Evolutionary conservation across 75 land plant genomes (phyloP).

Genomic region (Cunninghamia lanceolata): DNA sequence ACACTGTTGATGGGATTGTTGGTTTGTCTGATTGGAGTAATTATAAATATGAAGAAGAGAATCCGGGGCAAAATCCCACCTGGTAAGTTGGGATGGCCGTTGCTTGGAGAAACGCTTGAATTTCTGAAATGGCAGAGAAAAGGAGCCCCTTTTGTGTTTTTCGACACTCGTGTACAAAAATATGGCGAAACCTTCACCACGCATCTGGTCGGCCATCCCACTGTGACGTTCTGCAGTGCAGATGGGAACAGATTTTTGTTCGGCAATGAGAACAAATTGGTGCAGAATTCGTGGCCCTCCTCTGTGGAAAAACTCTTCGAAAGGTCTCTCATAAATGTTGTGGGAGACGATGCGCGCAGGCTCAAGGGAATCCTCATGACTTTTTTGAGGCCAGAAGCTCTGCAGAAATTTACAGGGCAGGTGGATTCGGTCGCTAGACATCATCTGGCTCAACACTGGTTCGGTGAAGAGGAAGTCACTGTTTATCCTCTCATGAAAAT

Average conservation of each 20-base stretch:
- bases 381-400: too few relatives aligned
- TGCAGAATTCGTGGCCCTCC: slow-evolving; percentile 19
- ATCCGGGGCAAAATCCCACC: slow-evolving; percentile 30
- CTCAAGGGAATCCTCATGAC: not conserved
- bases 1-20: not conserved
- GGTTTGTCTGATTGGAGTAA: not conserved
- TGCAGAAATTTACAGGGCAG: slow-evolving; percentile 10
- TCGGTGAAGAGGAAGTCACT: slow-evolving; percentile 13
- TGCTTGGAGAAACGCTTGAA: slow-evolving; percentile 52
- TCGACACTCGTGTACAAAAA: slow-evolving; percentile 15
- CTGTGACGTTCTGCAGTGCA: slow-evolving; percentile 18
- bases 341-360: not conserved
- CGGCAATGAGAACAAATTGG: slow-evolving; percentile 30
- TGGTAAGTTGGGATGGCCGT: slow-evolving; percentile 49
- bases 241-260: slow-evolving; percentile 34
- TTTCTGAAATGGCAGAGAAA: slow-evolving; percentile 21
- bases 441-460: slow-evolving; percentile 15
- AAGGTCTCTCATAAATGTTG: not conserved
- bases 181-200: slow-evolving; percentile 29
- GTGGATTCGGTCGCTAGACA: slow-evolving; percentile 15
- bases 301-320: not conserved
- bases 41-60: not conserved
- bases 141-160: slow-evolving; percentile 27
- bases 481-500: slow-evolving; percentile 30
- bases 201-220: slow-evolving; percentile 7